Conservation (phyloP, 768 basidiomycete genomes). For the Psilocybe subaeruginosa region DNA sequence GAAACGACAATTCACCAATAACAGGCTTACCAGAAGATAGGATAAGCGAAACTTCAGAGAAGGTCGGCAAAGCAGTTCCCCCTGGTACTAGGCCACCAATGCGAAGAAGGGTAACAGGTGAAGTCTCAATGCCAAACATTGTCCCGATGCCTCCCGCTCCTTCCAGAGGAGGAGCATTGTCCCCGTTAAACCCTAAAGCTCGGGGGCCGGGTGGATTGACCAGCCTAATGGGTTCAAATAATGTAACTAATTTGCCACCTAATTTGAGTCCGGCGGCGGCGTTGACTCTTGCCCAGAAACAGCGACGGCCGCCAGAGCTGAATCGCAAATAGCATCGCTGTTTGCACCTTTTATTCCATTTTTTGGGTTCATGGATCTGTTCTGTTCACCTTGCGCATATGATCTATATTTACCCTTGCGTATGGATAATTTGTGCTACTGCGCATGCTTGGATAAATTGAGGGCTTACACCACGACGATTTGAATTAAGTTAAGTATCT, state of each 20-base stretch:
- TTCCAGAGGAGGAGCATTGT: conserved; percentile 54
- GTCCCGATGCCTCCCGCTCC: conserved; percentile 26
- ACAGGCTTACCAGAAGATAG: conserved; percentile 51
- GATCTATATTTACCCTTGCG: neutral
- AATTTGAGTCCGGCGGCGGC: conserved; percentile 30
- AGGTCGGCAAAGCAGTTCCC: conserved; percentile 18
- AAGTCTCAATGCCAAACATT: conserved; percentile 32
- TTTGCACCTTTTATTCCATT: conserved; percentile 2
- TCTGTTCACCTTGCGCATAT: neutral
- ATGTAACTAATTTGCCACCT: conserved; percentile 15
- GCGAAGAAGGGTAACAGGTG: conserved; percentile 68
- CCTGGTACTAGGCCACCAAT: conserved; percentile 45
- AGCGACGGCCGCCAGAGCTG: conserved; percentile 34
- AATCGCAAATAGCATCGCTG: conserved; percentile 25
- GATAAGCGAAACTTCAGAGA: conserved; percentile 30
- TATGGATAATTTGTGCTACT: neutral
- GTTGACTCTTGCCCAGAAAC: conserved; percentile 39
- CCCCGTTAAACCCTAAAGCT: conserved; percentile 76
- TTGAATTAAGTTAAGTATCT: neutral
- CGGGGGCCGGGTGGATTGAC: conserved; percentile 50
- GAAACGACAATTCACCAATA: conserved; percentile 60
- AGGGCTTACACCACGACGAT: neutral
- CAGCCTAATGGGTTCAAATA: conserved; percentile 23
- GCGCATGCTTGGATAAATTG: neutral
- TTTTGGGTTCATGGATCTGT: neutral